Evolutionary conservation across 805 yeast genomes (phyloP).

Genomic region (Saturnispora halmiae): DNA sequence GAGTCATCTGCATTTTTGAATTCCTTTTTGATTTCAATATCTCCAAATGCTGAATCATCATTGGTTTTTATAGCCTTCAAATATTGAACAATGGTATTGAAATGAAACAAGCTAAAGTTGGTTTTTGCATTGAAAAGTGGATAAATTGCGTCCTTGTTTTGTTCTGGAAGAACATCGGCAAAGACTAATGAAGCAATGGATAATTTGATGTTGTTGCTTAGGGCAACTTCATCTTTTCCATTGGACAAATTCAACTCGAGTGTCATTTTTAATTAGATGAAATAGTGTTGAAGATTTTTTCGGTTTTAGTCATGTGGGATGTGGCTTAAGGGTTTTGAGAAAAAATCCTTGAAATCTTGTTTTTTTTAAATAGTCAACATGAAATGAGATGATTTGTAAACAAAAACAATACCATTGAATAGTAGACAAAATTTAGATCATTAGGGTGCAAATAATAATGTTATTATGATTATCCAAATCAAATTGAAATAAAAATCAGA

Average conservation of each 20-base stretch:
- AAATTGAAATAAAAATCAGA: too few relatives aligned
- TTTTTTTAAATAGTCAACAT: too few relatives aligned
- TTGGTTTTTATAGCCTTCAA: slow-evolving; percentile 30
- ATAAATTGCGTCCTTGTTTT: slow-evolving; percentile 6
- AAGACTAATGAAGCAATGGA: slow-evolving; percentile 22
- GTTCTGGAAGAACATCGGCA: slow-evolving; percentile 5
- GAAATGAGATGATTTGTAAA: too few relatives aligned
- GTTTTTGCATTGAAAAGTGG: slow-evolving; percentile 27
- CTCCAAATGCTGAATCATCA: slow-evolving; percentile 33
- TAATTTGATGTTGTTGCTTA: slow-evolving; percentile 36
- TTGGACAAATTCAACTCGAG: slow-evolving; percentile 17
- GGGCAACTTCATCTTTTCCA: slow-evolving; percentile 17
- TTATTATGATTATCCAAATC: too few relatives aligned
- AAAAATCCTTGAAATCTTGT: too few relatives aligned
- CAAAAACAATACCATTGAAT: too few relatives aligned
- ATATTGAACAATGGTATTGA: slow-evolving; percentile 64
- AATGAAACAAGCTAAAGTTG: slow-evolving; percentile 45
- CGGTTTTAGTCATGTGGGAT: not conserved
- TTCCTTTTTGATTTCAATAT: slow-evolving; percentile 45
- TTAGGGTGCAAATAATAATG: too few relatives aligned
- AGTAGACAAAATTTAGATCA: too few relatives aligned
- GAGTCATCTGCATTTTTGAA: slow-evolving; percentile 22
- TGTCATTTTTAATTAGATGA: slow-evolving; percentile 14
- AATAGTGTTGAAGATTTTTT: not conserved
- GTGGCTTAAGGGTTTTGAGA: too few relatives aligned